phyloP scores from a whole-genome alignment of 495 filamentous ascomycete genomes.

The Penicillium dipodomyicola region DNA sequence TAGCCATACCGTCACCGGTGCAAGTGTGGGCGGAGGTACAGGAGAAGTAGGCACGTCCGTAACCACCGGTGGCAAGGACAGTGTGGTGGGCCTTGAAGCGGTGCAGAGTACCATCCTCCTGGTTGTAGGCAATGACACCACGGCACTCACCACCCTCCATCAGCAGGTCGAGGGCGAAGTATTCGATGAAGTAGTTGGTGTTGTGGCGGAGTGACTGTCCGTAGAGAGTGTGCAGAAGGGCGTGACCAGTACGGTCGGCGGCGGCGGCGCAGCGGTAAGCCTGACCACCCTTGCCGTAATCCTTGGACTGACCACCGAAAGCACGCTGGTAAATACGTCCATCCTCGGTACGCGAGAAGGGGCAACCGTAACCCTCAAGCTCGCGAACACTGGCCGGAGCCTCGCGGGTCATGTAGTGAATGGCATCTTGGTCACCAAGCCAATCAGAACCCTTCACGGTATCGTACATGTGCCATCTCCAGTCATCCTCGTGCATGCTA shows the following conservation, averaged over 20 bases:
- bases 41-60: constrained; percentile 95
- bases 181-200: constrained; percentile 99
- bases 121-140: constrained; percentile 94
- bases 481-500: constrained; percentile 86
- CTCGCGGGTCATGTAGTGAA: constrained; percentile 98
- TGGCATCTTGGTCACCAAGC: constrained; percentile 97
- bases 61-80: constrained; percentile 92
- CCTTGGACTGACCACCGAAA: constrained; percentile 94
- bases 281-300: constrained; percentile 93
- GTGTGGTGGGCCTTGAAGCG: constrained; percentile 94
- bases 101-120: constrained; percentile 96
- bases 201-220: constrained; percentile 95
- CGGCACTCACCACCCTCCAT: constrained; percentile 97
- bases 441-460: constrained; percentile 98
- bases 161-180: constrained; percentile 91
- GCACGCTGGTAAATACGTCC: constrained; percentile 98
- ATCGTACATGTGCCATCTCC: constrained; percentile 99
- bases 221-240: constrained; percentile 95
- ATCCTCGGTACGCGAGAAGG: constrained; percentile 96
- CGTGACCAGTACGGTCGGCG: constrained; percentile 93
- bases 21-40: constrained; percentile 98
- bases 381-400: constrained; percentile 89
- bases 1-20: constrained; percentile 97
- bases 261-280: constrained; percentile 95
- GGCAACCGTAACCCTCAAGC: constrained; percentile 95